A percentile compares a stretch with the other conserved stretches of the same genome.
Evolutionary conservation across 2,329 filamentous ascomycete genomes (phyloP).

Genomic region (Fulvia fulva): DNA sequence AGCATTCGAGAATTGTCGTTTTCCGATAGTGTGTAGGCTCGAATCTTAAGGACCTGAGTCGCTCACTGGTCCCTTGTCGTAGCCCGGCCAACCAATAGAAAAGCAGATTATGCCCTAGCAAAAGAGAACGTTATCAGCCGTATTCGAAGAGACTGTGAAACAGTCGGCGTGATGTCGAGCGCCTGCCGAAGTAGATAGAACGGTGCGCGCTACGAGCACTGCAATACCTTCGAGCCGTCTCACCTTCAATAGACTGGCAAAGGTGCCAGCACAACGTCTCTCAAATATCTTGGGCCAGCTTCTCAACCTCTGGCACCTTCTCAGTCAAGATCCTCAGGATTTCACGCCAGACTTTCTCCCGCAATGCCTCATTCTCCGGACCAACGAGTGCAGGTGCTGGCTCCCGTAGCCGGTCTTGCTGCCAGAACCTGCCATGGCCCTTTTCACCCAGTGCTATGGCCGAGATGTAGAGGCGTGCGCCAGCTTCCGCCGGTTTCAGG

Average conservation of each 20-base stretch:
- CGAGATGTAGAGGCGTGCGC: constrained; percentile 19
- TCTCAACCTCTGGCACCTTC: constrained; percentile 1
- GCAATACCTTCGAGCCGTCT: too few relatives aligned
- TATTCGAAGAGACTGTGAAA: too few relatives aligned
- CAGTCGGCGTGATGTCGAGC: too few relatives aligned
- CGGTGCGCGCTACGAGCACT: too few relatives aligned
- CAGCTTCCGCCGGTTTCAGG: constrained; percentile 16
- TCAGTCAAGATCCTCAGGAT: neutral
- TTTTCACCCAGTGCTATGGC: constrained; percentile 11
- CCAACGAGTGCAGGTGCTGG: constrained; percentile 2
- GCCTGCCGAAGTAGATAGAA: too few relatives aligned
- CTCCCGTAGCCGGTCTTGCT: constrained; percentile 11
- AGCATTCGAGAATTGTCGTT: neutral
- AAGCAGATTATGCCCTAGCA: too few relatives aligned
- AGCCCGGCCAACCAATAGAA: too few relatives aligned
- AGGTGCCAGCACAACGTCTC: neutral
- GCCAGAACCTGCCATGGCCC: constrained; percentile 18
- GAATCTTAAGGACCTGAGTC: too few relatives aligned
- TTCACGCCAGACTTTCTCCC: constrained; percentile 5
- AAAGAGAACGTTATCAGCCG: too few relatives aligned
- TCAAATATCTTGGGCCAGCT: neutral
- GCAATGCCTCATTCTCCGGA: neutral
- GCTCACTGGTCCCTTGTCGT: too few relatives aligned
- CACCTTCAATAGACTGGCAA: too few relatives aligned
- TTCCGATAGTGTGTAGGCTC: too few relatives aligned